Evolutionary conservation across 2,329 filamentous ascomycete species (phyloP).

Genomic region (Alternaria tenuissima): DNA sequence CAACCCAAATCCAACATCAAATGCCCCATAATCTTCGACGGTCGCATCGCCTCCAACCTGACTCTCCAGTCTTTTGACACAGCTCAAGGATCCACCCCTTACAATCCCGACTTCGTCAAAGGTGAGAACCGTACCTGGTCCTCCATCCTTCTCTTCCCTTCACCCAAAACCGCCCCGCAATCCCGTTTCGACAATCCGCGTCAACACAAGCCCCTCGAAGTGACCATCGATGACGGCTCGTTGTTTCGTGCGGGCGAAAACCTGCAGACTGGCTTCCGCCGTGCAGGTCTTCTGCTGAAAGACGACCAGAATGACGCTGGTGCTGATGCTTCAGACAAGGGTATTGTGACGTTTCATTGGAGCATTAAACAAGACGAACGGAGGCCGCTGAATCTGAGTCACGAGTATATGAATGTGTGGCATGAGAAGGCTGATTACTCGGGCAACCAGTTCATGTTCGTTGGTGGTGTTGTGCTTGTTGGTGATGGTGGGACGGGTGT

Average conservation of each 20-base stretch:
- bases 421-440: conserved; percentile 30
- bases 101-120: conserved; percentile 34
- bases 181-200: conserved; percentile 30
- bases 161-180: conserved; percentile 15
- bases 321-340: conserved; percentile 30
- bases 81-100: conserved; percentile 8
- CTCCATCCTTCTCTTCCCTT: conserved; percentile 29
- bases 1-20: conserved; percentile 10
- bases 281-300: conserved; percentile 33
- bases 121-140: conserved; percentile 39
- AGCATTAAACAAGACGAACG: conserved; percentile 28
- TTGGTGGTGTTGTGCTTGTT: conserved; percentile 29
- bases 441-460: conserved; percentile 38
- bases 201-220: conserved; percentile 29
- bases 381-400: conserved; percentile 32
- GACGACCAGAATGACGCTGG: conserved; percentile 31
- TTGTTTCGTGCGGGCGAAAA: conserved; percentile 30
- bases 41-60: conserved; percentile 31
- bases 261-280: conserved; percentile 34
- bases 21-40: conserved; percentile 44
- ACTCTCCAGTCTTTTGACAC: conserved; percentile 32
- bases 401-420: conserved; percentile 45
- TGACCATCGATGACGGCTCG: conserved; percentile 35
- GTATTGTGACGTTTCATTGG: conserved; percentile 38
- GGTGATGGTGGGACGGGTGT: conserved; percentile 30